These are phyloP conservation scores for Kluyveromyces siamensis DNA, from an alignment of 805 yeast species.

Conservation along the genomic window DNA sequence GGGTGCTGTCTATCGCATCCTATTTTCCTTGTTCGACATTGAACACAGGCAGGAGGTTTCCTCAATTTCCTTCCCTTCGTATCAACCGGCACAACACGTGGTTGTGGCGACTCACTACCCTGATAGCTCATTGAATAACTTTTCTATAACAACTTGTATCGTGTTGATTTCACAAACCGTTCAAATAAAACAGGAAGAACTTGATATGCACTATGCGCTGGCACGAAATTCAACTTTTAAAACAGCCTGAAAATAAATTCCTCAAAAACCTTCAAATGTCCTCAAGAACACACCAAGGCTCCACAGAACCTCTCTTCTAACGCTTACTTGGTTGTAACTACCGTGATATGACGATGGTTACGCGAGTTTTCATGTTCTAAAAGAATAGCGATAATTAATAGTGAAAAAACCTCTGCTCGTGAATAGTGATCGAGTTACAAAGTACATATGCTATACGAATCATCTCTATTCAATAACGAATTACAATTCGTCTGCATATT, in stretches of 20 bases:
- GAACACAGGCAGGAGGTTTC: slow-evolving; percentile 26
- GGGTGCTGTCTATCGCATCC: slow-evolving; percentile 38
- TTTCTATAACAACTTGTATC: neutral
- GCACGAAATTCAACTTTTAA: too few relatives aligned
- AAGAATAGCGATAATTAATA: too few relatives aligned
- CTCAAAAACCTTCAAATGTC: too few relatives aligned
- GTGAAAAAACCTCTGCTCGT: too few relatives aligned
- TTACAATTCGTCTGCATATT: slow-evolving; percentile 4
- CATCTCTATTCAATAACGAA: neutral
- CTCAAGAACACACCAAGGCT: too few relatives aligned
- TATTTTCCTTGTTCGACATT: slow-evolving; percentile 27
- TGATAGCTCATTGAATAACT: neutral
- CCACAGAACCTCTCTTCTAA: too few relatives aligned
- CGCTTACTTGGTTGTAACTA: too few relatives aligned
- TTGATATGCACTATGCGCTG: slow-evolving; percentile 65
- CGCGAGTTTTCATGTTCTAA: too few relatives aligned
- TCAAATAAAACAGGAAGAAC: slow-evolving; percentile 70
- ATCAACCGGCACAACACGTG: slow-evolving; percentile 6
- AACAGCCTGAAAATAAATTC: too few relatives aligned
- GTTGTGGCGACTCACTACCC: neutral
- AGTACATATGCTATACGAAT: too few relatives aligned
- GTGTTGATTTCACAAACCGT: slow-evolving; percentile 1
- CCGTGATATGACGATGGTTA: too few relatives aligned
- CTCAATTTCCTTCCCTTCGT: slow-evolving; percentile 15
- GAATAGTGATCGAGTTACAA: too few relatives aligned